Conservation (phyloP, 129 eudicot genomes). For the Flaveria ramosissima region DNA sequence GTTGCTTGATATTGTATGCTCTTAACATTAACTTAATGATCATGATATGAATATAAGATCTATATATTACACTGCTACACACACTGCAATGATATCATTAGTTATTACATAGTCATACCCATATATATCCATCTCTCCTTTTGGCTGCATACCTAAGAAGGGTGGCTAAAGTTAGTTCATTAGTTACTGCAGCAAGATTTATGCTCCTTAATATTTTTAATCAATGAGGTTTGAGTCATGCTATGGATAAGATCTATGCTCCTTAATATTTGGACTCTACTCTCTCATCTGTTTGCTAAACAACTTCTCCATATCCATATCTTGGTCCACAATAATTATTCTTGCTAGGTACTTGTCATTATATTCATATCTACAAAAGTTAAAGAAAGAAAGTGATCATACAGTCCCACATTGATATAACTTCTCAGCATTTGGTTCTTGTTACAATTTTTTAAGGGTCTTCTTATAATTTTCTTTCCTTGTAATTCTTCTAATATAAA, state of each 20-base stretch:
- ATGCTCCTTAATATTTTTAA: no score
- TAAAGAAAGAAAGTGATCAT: background rate
- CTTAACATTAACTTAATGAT: no score
- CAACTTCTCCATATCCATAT: conserved; percentile 1
- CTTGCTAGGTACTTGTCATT: background rate
- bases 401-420: background rate
- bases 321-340: background rate
- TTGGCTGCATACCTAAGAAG: background rate
- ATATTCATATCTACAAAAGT: background rate
- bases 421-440: background rate
- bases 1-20: no score
- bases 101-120: no score
- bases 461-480: background rate
- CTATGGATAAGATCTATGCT: background rate
- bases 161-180: background rate
- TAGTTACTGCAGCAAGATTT: background rate
- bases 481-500: background rate
- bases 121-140: no score
- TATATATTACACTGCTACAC: no score
- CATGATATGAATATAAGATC: no score
- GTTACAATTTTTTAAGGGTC: background rate
- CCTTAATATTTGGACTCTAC: background rate
- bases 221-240: background rate
- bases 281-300: background rate
- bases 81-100: no score